These are phyloP conservation scores for Microsporum ferrugineum DNA, from an alignment of 2,329 filamentous ascomycete species.

Conservation along the genomic window DNA sequence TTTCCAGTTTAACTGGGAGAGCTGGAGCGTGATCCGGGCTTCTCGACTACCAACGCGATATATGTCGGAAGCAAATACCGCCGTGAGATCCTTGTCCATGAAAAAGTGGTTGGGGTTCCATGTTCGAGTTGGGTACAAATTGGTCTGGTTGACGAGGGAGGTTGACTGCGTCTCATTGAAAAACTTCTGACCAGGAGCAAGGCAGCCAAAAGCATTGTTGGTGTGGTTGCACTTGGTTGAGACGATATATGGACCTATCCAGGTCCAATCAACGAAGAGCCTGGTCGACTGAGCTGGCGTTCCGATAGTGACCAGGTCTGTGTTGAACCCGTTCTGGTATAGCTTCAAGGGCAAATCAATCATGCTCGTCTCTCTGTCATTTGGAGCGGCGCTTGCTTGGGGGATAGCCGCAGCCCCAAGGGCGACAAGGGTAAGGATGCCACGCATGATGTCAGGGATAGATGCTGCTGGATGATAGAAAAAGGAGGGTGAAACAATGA, in stretches of 20 bases:
- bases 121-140: slow-evolving; percentile 8
- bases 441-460: not conserved
- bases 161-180: slow-evolving; percentile 13
- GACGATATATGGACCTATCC: slow-evolving; percentile 11
- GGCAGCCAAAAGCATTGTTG: slow-evolving; percentile 8
- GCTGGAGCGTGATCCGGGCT: slow-evolving; percentile 9
- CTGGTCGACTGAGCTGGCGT: slow-evolving; percentile 10
- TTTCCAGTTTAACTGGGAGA: slow-evolving; percentile 11
- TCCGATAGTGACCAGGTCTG: slow-evolving; percentile 9
- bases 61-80: slow-evolving; percentile 11
- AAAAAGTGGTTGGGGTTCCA: slow-evolving; percentile 16
- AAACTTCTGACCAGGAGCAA: slow-evolving; percentile 8
- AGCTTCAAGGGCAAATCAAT: slow-evolving; percentile 11
- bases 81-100: slow-evolving; percentile 12
- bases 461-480: not conserved
- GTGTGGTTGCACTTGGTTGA: slow-evolving; percentile 11
- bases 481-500: not conserved
- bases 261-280: slow-evolving; percentile 15
- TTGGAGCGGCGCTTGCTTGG: not conserved
- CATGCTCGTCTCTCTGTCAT: not conserved
- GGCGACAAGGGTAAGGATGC: slow-evolving; percentile 5
- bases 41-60: slow-evolving; percentile 8
- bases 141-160: slow-evolving; percentile 9
- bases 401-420: not conserved
- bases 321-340: slow-evolving; percentile 11